phyloP scores from a whole-genome alignment of 164 flowering plant species.

The Berberis thunbergii region DNA sequence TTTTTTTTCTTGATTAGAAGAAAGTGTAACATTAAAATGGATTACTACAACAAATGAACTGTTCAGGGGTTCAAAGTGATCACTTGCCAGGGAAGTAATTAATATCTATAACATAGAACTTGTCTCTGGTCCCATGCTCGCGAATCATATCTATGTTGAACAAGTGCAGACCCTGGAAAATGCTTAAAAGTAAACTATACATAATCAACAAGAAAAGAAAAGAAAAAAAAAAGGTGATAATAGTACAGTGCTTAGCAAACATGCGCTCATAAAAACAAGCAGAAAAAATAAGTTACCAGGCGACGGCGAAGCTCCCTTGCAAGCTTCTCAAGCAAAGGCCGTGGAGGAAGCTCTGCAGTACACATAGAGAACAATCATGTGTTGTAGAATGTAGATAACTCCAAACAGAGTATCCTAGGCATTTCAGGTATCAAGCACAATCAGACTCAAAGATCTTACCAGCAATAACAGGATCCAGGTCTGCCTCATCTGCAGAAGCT shows the following conservation, averaged over 20 bases:
- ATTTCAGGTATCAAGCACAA: not conserved
- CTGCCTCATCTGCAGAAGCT: slow-evolving; percentile 94
- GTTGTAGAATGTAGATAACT: not conserved
- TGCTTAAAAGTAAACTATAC: not conserved
- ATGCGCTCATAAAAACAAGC: not conserved
- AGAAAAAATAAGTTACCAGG: slow-evolving; percentile 38
- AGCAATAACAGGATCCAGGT: slow-evolving; percentile 77
- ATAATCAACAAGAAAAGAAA: not conserved
- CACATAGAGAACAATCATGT: not conserved
- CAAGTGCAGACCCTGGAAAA: slow-evolving; percentile 61
- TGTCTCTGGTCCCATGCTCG: slow-evolving; percentile 62
- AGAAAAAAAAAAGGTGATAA: not conserved
- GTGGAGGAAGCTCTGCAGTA: slow-evolving; percentile 86
- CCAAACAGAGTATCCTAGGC: not conserved
- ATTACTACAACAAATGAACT: not conserved
- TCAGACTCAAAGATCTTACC: slow-evolving; percentile 36
- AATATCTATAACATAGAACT: slow-evolving; percentile 85
- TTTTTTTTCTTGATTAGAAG: not conserved
- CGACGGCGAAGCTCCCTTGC: slow-evolving; percentile 77
- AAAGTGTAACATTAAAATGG: not conserved
- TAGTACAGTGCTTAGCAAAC: not conserved
- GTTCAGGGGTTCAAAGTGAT: not conserved
- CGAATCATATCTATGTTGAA: slow-evolving; percentile 89
- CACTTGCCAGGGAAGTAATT: slow-evolving; percentile 87
- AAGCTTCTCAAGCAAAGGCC: slow-evolving; percentile 77